phyloP scores from a whole-genome alignment of 495 filamentous ascomycete species.

The Friedmanniomyces endolithicus region DNA sequence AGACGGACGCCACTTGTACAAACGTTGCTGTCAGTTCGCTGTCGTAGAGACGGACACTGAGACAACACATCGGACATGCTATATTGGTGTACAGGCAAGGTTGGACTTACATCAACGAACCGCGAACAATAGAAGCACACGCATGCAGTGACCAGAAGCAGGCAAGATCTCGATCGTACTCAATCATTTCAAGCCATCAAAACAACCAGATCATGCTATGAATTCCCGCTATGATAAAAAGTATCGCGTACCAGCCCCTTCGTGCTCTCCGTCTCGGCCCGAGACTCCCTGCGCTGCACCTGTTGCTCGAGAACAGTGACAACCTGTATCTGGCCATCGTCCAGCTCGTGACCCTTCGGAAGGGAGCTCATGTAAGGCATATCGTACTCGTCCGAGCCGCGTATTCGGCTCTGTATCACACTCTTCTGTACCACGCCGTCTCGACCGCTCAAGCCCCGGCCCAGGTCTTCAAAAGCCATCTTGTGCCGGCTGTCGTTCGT shows the following conservation, averaged over 20 bases:
- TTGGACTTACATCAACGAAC: too few relatives aligned
- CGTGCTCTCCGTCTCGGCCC: not conserved
- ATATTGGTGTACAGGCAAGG: too few relatives aligned
- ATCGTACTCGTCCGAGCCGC: slow-evolving; percentile 4
- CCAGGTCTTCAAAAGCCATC: slow-evolving; percentile 3
- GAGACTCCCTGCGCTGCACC: not conserved
- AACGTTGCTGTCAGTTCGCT: too few relatives aligned
- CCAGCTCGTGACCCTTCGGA: not conserved
- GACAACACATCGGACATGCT: too few relatives aligned
- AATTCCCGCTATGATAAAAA: not conserved
- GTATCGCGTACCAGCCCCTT: not conserved
- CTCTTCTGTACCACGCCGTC: not conserved
- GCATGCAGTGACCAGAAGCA: too few relatives aligned
- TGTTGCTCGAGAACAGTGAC: slow-evolving; percentile 11
- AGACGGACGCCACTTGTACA: too few relatives aligned
- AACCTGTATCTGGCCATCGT: slow-evolving; percentile 5
- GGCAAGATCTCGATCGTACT: too few relatives aligned
- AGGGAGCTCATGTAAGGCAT: not conserved
- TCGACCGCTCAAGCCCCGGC: slow-evolving; percentile 2
- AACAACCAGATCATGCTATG: not conserved
- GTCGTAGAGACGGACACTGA: too few relatives aligned
- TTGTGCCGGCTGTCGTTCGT: not conserved
- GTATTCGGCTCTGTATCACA: not conserved
- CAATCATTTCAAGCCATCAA: too few relatives aligned
- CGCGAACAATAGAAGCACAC: too few relatives aligned